Evolutionary conservation across 805 yeast genomes (phyloP), one percentile per base, ranked within the genome.

Genomic region (Wickerhamomyces alni): DNA sequence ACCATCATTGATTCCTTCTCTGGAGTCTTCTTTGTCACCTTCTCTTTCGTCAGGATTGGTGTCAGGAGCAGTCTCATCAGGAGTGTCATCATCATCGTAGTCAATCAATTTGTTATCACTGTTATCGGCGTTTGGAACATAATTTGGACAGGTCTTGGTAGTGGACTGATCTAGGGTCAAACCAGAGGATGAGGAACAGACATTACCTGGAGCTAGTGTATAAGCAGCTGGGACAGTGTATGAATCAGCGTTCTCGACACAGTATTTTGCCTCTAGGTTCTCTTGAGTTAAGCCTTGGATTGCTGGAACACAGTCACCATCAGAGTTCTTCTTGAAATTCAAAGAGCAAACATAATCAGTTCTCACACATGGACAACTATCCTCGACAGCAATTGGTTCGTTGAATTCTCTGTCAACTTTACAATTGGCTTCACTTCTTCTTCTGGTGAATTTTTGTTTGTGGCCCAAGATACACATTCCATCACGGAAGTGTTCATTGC

Each of bases 261-360:
- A 59, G 27, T 39, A 42, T 22, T 42, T 44, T 19, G 58, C 39
- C 47, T 49, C 47, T 44, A 32, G 43, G 47, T 24, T 44, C 44
- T 43, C 56, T 55, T 39, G 66, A 3, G 43, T 35, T 15, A 42
- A 27, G 10, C 44, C 25, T 10, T 42, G 44, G n/a, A 36, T 33
- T 18, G 47, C 66, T 5, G 69, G 65, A 8, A 68, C 70, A 65
- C 95, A 86, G 2, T 59, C 55, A 2, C 72, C 74, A 15, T 61
- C 50, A 0, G 49, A 39, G 37, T 58, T 50, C 17, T 48, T 62
- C 8, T 52, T 48, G 47, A 73, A 77, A 17, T 80, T 82, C 33
- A 60, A 66, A 2, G 72, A 69, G 61, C 96, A 87, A 53, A 86
- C 94, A 45, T 72, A 80, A 55, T 87, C 95, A 6, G 52, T 48